Conservation (phyloP, 768 basidiomycete genomes). For the Agaricus bisporus region DNA sequence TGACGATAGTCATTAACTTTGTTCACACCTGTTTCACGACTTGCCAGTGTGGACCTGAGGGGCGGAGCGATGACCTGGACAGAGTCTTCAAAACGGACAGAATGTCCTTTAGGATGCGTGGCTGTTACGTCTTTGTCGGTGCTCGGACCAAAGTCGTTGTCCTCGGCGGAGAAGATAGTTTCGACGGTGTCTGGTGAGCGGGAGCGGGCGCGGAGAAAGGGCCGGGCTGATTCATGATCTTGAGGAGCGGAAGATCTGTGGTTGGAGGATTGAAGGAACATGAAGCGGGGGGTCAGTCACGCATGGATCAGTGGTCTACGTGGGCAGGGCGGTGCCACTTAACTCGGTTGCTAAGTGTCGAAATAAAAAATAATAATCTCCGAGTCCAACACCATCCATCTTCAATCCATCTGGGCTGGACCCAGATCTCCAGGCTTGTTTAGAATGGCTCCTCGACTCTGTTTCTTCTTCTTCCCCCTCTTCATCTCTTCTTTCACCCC, state of each 20-base stretch:
- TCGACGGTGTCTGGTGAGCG: constrained; percentile 27
- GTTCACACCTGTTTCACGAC: constrained; percentile 76
- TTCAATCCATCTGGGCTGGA: constrained; percentile 1
- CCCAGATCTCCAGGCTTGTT: not conserved
- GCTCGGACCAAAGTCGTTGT: constrained; percentile 37
- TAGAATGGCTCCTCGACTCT: constrained; percentile 1
- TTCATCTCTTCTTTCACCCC: constrained; percentile 8
- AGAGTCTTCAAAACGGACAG: constrained; percentile 62
- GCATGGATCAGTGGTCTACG: constrained; percentile 6
- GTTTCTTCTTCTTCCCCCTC: not conserved
- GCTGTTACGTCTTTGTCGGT: constrained; percentile 10
- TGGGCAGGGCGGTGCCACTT: not conserved
- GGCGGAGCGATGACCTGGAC: constrained; percentile 65
- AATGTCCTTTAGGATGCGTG: constrained; percentile 20
- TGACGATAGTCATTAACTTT: constrained; percentile 14
- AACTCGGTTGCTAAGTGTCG: no score
- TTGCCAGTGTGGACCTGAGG: constrained; percentile 64
- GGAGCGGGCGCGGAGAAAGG: constrained; percentile 49
- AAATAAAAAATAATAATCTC: no score
- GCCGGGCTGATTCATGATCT: constrained; percentile 44
- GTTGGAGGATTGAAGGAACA: constrained; percentile 22
- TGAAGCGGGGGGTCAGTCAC: constrained; percentile 18
- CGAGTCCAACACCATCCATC: no score
- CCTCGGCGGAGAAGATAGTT: constrained; percentile 52
- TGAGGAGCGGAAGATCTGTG: constrained; percentile 20